Conservation (phyloP, 257 asterid species). For the Petunia axillaris region DNA sequence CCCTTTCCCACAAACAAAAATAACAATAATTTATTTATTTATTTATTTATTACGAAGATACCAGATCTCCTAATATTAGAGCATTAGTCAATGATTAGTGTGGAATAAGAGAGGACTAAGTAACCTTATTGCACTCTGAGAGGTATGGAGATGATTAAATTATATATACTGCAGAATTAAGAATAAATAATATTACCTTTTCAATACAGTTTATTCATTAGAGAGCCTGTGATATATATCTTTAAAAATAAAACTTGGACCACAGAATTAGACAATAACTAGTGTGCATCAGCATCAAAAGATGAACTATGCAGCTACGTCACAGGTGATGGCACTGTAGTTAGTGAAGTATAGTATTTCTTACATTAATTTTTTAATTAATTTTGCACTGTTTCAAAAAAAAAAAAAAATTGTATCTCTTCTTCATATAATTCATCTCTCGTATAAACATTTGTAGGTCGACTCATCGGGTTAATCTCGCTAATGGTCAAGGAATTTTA, state of each 20-base stretch:
- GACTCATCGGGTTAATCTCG: no score
- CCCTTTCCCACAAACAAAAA: background rate
- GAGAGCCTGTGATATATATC: background rate
- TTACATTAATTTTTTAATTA: background rate
- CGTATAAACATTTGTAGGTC: no score
- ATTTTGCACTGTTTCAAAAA: background rate
- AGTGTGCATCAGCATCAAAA: background rate
- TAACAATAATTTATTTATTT: background rate
- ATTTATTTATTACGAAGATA: background rate
- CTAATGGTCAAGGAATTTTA: no score
- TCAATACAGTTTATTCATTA: background rate
- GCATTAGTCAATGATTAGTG: slow-evolving; percentile 18
- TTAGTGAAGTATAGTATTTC: background rate
- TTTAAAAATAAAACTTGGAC: background rate
- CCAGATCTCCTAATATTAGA: background rate
- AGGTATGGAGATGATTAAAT: background rate
- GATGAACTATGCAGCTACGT: slow-evolving; percentile 22
- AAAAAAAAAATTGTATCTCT: background rate
- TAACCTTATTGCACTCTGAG: background rate
- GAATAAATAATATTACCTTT: background rate
- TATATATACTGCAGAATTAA: background rate
- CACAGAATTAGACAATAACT: background rate
- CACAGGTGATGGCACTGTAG: slow-evolving; percentile 3
- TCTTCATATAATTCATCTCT: no score
- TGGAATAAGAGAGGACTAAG: background rate